phyloP scores from a whole-genome alignment of 2,329 filamentous ascomycete species.

The Ophiostoma quercus region DNA sequence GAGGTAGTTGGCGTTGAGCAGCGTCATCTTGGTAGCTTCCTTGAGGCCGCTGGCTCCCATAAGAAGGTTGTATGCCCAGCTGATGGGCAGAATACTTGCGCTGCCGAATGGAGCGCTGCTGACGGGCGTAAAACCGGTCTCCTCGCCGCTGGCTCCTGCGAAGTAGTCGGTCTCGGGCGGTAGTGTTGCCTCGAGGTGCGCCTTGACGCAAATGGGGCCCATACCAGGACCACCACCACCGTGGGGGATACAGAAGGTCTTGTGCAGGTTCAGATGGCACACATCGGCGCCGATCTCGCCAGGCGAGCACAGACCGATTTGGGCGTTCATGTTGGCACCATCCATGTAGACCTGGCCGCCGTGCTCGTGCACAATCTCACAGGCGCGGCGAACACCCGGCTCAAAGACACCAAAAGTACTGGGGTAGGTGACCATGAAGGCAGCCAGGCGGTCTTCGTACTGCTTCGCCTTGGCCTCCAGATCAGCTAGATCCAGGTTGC shows the following conservation, averaged over 20 bases:
- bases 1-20: slow-evolving; percentile 98
- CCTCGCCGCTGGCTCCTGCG: slow-evolving; percentile 3
- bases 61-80: slow-evolving; percentile 90
- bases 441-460: slow-evolving; percentile 76
- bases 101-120: slow-evolving; percentile 82
- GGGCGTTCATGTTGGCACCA: slow-evolving; percentile 96
- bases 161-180: slow-evolving; percentile 42
- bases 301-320: slow-evolving; percentile 90
- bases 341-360: slow-evolving; percentile 98
- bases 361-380: slow-evolving; percentile 76
- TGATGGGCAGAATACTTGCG: slow-evolving; percentile 88
- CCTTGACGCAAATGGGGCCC: slow-evolving; percentile 86
- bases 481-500: slow-evolving; percentile 83
- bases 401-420: slow-evolving; percentile 95
- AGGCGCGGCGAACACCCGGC: slow-evolving; percentile 78
- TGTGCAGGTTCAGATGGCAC: slow-evolving; percentile 95
- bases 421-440: slow-evolving; percentile 96
- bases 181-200: slow-evolving; percentile 70
- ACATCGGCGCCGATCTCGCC: slow-evolving; percentile 95
- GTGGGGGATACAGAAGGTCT: slow-evolving; percentile 98
- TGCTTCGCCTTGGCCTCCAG: slow-evolving; percentile 84
- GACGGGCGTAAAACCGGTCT: slow-evolving; percentile 48
- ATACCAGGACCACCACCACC: slow-evolving; percentile 91
- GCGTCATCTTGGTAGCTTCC: slow-evolving; percentile 82
- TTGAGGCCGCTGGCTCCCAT: slow-evolving; percentile 81